Base-by-base conservation (phyloP, 305 asterid genomes). In the Andrographis paniculata region DNA sequence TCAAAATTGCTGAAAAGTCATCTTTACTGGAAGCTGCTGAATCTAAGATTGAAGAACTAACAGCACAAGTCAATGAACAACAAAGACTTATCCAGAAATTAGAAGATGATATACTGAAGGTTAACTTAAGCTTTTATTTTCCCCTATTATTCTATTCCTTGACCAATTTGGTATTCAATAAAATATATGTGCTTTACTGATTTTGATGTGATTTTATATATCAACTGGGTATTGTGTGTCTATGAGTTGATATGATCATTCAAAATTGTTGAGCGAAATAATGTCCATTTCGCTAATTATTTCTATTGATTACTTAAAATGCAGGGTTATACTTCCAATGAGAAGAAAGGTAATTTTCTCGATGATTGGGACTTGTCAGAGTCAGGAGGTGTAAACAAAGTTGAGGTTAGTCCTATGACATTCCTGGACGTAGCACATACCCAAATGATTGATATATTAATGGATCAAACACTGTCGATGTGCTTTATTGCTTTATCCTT, bases 361-460 rank as follows among this genome's bases (percentile, higher is more conserved):
- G 93, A 91, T 53, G 94, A 81, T 42, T 92, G 96, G 99, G 99
- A 87, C 68, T 78, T 91, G 60, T 71, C 95, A 17, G 96, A 87
- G 63, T 65, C 97, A 52, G 85, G 94, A 55, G 78, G 91, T 61
- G 52, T 72, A 1, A 83, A 72, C 56, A 77, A 70, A 58, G 72
- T 70, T 14, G 89, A 87, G 79, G 99, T 81, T 58, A 52, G 70
- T 57, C 66, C 28, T 42, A 24, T 52, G 40, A 45, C 17, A n/a
- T n/a, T n/a, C n/a, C n/a, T n/a, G n/a, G n/a, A n/a, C n/a, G n/a
- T n/a, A n/a, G n/a, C n/a, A n/a, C n/a, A n/a, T n/a, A n/a, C n/a
- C n/a, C n/a, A n/a, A n/a, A n/a, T n/a, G n/a, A n/a, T n/a, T n/a
- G n/a, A n/a, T n/a, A n/a, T n/a, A n/a, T n/a, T n/a, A n/a, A n/a